Base-by-base conservation (phyloP, 768 basidiomycete species). In the Hericium rajendrae region DNA sequence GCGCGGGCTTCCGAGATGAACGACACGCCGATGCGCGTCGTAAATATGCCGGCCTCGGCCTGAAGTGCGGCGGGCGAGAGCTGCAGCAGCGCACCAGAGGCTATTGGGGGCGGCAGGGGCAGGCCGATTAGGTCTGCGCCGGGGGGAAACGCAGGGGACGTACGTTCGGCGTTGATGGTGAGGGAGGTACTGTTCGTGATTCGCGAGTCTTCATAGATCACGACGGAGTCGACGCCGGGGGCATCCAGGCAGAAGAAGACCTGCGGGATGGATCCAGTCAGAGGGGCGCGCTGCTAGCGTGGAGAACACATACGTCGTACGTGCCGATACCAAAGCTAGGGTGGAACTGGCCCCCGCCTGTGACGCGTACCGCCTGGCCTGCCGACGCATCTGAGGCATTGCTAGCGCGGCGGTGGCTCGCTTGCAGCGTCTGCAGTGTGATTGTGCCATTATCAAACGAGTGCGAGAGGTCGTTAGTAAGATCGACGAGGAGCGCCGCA, bases 11-110 rank as follows among this genome's bases (percentile, higher is more conserved):
- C 71, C 4, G 83, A 85, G 53, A 85, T 79, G 60, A 85, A 76
- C 0, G 83, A 84, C 6, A 86, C 76, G n/a, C 84, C 83, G 3
- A 80, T 76, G n/a, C 83, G 79, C 1, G 73, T 81, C 20, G 83
- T 71, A 57, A 86, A 78, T 11, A 20, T 1, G 74, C 70, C 0
- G 78, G 79, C 9, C 64, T 58, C n/a, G 59, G 3, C 1, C 12
- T 4, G 16, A 16, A 26, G 52, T 10, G 52, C 32, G 4, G 15
- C 38, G 16, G 18, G 26, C 10, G 18, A 24, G 52, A 56, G 54
- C 2, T 41, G 15, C 28, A 39, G 38, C 3, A 26, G 43, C 15
- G 22, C 43, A 6, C 32, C 32, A 10, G 32, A 32, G 32, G 32
- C 32, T 32, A 32, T 32, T 2, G 32, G 32, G 6, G 32, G 32